Percentiles rank a stretch among this genome's conserved stretches.
Conservation (phyloP, 176 grass and related monocot species). For the Triticum turgidum region DNA sequence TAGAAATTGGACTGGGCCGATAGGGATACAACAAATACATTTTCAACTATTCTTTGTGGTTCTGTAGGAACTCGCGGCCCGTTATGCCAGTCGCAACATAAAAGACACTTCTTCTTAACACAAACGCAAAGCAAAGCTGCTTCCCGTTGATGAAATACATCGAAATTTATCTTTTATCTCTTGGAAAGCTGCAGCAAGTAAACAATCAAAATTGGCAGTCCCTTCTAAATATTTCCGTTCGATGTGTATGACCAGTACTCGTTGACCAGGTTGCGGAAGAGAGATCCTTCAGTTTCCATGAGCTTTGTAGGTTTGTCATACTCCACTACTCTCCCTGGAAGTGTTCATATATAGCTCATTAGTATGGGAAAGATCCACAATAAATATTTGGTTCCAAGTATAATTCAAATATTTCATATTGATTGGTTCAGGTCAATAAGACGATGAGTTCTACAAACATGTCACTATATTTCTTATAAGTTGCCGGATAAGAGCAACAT, state of each 20-base stretch:
- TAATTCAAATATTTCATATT: not conserved
- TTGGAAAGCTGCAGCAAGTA: not conserved
- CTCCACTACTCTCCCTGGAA: conserved; percentile 62
- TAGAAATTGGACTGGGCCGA: too few species aligned
- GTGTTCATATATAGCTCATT: not conserved
- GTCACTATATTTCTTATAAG: not conserved
- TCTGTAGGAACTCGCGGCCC: too few species aligned
- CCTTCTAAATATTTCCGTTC: conserved; percentile 31
- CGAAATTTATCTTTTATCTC: not conserved
- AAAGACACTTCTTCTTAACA: too few species aligned
- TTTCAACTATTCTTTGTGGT: too few species aligned
- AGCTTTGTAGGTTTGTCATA: conserved; percentile 75
- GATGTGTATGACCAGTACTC: conserved; percentile 39
- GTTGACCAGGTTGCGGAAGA: conserved; percentile 8
- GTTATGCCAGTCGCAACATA: too few species aligned
- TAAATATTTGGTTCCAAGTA: not conserved
- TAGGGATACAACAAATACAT: too few species aligned
- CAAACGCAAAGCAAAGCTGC: too few species aligned
- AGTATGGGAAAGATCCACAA: not conserved
- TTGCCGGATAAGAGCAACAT: conserved; percentile 14
- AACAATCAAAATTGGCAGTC: not conserved
- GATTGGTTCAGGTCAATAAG: not conserved
- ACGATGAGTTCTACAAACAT: too few species aligned
- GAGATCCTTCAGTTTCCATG: conserved; percentile 73
- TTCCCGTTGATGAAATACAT: too few species aligned